Evolutionary conservation across 805 yeast species (phyloP).

Genomic region (Hagleromyces aurorensis): DNA sequence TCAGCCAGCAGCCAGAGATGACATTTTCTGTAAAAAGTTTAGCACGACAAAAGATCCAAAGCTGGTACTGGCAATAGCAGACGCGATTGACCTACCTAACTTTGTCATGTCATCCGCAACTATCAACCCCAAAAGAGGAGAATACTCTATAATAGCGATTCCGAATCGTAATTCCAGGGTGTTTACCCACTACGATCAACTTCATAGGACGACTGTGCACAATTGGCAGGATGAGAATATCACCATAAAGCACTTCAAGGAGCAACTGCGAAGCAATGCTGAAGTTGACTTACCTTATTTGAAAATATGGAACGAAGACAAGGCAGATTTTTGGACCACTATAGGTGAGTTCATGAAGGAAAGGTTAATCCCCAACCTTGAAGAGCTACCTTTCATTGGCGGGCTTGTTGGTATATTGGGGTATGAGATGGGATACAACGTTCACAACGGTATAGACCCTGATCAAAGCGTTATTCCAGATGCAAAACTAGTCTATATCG

Average conservation of each 20-base stretch:
- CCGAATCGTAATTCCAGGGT: constrained; percentile 41
- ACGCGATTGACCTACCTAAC: constrained; percentile 29
- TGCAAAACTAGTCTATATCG: constrained; percentile 63
- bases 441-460: constrained; percentile 32
- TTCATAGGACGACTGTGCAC: constrained; percentile 24
- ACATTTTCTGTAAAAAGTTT: constrained; percentile 7
- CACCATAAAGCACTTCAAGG: constrained; percentile 4
- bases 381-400: constrained; percentile 73
- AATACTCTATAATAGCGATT: constrained; percentile 80
- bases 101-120: constrained; percentile 70
- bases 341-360: constrained; percentile 24
- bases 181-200: constrained; percentile 55
- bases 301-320: constrained; percentile 15
- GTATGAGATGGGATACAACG: constrained; percentile 74
- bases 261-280: constrained; percentile 1
- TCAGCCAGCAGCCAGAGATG: background rate
- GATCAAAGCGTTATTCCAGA: constrained; percentile 47
- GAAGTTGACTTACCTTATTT: constrained; percentile 4
- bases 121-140: constrained; percentile 39
- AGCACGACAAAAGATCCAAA: constrained; percentile 12
- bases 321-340: constrained; percentile 24
- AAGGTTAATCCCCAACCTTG: constrained; percentile 8
- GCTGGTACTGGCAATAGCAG: constrained; percentile 45
- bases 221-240: constrained; percentile 24
- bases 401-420: constrained; percentile 83